These are phyloP conservation scores for Eucalyptus albens DNA, from an alignment of 345 rosid species.

Conservation along the genomic window DNA sequence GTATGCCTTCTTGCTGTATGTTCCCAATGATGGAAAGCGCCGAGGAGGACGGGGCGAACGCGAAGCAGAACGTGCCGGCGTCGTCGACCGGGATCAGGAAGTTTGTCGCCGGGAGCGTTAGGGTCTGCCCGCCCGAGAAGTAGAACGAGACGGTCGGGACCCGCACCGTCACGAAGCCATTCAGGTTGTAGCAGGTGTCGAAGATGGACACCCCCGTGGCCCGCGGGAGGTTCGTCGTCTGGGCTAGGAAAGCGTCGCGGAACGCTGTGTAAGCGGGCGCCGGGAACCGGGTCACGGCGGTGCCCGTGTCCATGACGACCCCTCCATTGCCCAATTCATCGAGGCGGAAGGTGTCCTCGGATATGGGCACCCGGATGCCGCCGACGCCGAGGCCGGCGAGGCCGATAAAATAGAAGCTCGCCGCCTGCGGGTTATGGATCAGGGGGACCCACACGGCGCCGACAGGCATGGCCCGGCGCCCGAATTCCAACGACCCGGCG, in stretches of 20 bases:
- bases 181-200: conserved; percentile 75
- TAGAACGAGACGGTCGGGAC: conserved; percentile 90
- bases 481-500: conserved; percentile 73
- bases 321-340: conserved; percentile 64
- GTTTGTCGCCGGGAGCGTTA: conserved; percentile 83
- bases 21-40: conserved; percentile 89
- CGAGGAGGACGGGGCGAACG: conserved; percentile 66
- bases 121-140: conserved; percentile 67
- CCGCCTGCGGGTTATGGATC: conserved; percentile 58
- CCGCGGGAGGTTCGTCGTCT: conserved; percentile 69
- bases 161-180: conserved; percentile 67
- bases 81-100: conserved; percentile 88
- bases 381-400: conserved; percentile 85
- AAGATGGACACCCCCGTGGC: conserved; percentile 73
- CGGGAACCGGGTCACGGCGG: conserved; percentile 89
- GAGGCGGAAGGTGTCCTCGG: conserved; percentile 40
- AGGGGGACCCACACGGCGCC: conserved; percentile 94
- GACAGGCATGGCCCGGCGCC: conserved; percentile 64
- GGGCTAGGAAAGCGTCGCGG: conserved; percentile 49
- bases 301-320: conserved; percentile 97
- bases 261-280: conserved; percentile 52
- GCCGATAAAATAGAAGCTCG: conserved; percentile 77
- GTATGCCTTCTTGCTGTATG: conserved; percentile 96
- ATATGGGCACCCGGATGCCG: conserved; percentile 36
- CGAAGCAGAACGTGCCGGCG: conserved; percentile 80